These are phyloP conservation scores for Sanchytrium tribonematis DNA, from an alignment of 371 early-diverging fungal species.

Conservation along the genomic window DNA sequence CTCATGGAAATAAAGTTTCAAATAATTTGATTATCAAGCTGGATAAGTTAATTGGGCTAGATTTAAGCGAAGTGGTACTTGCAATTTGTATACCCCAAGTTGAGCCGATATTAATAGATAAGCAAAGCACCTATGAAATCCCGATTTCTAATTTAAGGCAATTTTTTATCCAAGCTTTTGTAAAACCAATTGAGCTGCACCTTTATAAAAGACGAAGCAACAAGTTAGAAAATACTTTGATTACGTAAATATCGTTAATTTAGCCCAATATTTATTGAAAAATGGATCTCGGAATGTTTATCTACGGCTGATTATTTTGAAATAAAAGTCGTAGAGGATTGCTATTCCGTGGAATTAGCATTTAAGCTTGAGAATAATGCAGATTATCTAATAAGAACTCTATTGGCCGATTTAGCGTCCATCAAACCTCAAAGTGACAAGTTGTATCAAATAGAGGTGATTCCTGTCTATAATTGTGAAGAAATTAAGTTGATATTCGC, in stretches of 20 bases:
- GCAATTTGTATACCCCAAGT: background rate
- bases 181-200: background rate
- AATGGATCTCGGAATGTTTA: background rate
- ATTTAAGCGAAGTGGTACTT: background rate
- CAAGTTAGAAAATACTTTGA: background rate
- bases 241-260: background rate
- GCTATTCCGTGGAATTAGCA: background rate
- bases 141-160: background rate
- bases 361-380: background rate
- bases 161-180: background rate
- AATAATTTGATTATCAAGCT: background rate
- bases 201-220: background rate
- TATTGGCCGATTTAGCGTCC: background rate
- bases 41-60: background rate
- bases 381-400: background rate
- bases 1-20: background rate
- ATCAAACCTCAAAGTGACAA: background rate
- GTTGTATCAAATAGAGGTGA: background rate
- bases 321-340: background rate
- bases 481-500: no score
- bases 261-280: no score
- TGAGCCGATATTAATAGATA: background rate
- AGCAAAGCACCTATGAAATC: background rate
- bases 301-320: background rate
- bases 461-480: no score